These are phyloP conservation scores for Ceratobasidium sp. DNA, from an alignment of 1,284 basidiomycete species.

Conservation along the genomic window DNA sequence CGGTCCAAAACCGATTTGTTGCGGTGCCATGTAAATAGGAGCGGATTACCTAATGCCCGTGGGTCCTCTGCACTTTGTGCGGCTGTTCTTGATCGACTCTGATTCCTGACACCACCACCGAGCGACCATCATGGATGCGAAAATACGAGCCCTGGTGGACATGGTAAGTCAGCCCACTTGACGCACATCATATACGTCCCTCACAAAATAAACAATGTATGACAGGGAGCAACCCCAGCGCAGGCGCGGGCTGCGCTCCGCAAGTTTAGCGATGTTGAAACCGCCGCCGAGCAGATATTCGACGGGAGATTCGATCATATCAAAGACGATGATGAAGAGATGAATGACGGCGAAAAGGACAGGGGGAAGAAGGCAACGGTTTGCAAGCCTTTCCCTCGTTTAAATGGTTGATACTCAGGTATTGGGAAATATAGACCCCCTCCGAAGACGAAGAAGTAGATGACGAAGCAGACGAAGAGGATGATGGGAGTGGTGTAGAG, in stretches of 20 bases:
- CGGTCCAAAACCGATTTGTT: too few relatives aligned
- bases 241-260: slow-evolving; percentile 79
- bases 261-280: slow-evolving; percentile 77
- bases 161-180: slow-evolving; percentile 56
- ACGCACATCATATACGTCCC: too few relatives aligned
- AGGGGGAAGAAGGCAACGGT: slow-evolving; percentile 25
- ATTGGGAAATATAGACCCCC: slow-evolving; percentile 58
- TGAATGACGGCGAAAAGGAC: slow-evolving; percentile 25
- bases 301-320: slow-evolving; percentile 79
- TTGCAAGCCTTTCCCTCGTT: slow-evolving; percentile 11
- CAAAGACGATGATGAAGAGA: slow-evolving; percentile 57
- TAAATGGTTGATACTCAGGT: slow-evolving; percentile 9
- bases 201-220: background rate
- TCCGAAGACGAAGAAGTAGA: slow-evolving; percentile 55
- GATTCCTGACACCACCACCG: slow-evolving; percentile 29
- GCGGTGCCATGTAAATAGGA: too few relatives aligned
- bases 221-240: slow-evolving; percentile 73
- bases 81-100: slow-evolving; percentile 26
- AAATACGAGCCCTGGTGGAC: slow-evolving; percentile 60
- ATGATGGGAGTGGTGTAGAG: slow-evolving; percentile 46
- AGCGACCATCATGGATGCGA: slow-evolving; percentile 52
- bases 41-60: background rate
- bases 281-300: slow-evolving; percentile 83
- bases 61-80: slow-evolving; percentile 3
- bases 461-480: slow-evolving; percentile 49